phyloP scores from a whole-genome alignment of 2,329 filamentous ascomycete species.

The Colletotrichum sp. region DNA sequence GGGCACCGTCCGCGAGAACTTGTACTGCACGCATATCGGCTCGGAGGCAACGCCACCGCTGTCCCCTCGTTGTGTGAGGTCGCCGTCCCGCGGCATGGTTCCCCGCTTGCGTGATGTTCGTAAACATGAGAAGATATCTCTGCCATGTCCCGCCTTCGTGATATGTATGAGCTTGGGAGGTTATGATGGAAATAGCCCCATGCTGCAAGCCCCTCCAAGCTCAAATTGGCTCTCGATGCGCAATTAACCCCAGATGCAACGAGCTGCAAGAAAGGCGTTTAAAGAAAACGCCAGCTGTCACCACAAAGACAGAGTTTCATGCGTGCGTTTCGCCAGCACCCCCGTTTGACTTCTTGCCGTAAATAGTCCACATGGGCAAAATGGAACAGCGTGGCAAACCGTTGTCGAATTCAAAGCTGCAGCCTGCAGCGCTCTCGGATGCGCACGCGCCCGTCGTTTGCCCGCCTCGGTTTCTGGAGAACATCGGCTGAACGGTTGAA shows the following conservation, averaged over 20 bases:
- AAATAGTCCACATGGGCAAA: neutral
- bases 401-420: neutral
- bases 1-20: constrained; percentile 2
- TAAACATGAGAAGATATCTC: neutral
- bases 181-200: neutral
- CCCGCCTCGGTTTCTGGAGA: neutral
- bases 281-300: neutral
- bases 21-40: neutral
- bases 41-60: too few species aligned
- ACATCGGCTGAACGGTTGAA: neutral
- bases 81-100: neutral
- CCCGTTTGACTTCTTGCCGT: neutral
- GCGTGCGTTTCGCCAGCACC: neutral
- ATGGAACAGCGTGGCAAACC: neutral
- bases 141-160: neutral
- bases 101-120: neutral
- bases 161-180: neutral
- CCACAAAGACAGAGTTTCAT: neutral
- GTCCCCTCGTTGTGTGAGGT: neutral
- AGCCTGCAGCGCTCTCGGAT: neutral
- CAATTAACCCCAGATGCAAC: neutral
- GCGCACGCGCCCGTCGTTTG: neutral
- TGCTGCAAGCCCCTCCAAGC: neutral
- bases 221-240: neutral
- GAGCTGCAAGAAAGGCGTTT: neutral